Percentiles rank a stretch among this genome's conserved stretches.
These are phyloP conservation scores for Dothistroma pini DNA, from an alignment of 2,329 filamentous ascomycete species.

Conservation along the genomic window DNA sequence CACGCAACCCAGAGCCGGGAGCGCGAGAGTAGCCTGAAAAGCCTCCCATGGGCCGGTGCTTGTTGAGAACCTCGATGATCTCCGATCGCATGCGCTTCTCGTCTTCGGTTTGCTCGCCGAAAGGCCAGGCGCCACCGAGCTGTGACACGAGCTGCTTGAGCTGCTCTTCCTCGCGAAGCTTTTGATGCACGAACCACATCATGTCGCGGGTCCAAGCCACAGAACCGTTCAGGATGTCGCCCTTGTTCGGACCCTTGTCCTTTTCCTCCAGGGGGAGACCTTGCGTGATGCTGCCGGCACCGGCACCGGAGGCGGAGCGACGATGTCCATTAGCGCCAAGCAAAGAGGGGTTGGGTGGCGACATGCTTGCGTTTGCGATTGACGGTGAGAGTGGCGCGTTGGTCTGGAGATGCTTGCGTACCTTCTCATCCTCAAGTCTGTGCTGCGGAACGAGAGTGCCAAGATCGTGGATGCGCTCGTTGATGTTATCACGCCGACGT, in stretches of 20 bases:
- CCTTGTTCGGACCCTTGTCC: slow-evolving; percentile 98
- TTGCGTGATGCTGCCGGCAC: slow-evolving; percentile 78
- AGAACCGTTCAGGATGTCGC: slow-evolving; percentile 94
- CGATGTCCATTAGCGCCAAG: slow-evolving; percentile 78
- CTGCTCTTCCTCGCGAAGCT: slow-evolving; percentile 84
- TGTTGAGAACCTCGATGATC: slow-evolving; percentile 78
- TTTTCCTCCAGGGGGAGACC: slow-evolving; percentile 93
- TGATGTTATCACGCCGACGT: slow-evolving; percentile 93
- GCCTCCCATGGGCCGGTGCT: slow-evolving; percentile 72
- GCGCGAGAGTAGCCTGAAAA: slow-evolving; percentile 68
- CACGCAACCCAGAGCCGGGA: slow-evolving; percentile 78
- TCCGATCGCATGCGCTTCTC: slow-evolving; percentile 95
- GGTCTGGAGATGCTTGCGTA: slow-evolving; percentile 89
- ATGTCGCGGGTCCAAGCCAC: slow-evolving; percentile 97
- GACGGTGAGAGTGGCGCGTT: slow-evolving; percentile 86
- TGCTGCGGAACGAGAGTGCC: slow-evolving; percentile 90
- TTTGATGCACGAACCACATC: slow-evolving; percentile 93
- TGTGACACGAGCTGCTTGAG: slow-evolving; percentile 70
- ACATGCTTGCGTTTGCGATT: slow-evolving; percentile 62
- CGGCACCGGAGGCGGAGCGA: slow-evolving; percentile 49
- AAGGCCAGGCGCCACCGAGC: slow-evolving; percentile 71
- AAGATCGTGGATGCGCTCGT: slow-evolving; percentile 94
- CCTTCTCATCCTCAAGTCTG: slow-evolving; percentile 92
- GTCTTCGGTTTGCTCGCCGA: slow-evolving; percentile 77
- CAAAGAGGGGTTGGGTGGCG: slow-evolving; percentile 74